Evolutionary conservation across 805 yeast species (phyloP).

Genomic region (Nakazawaea populi): DNA sequence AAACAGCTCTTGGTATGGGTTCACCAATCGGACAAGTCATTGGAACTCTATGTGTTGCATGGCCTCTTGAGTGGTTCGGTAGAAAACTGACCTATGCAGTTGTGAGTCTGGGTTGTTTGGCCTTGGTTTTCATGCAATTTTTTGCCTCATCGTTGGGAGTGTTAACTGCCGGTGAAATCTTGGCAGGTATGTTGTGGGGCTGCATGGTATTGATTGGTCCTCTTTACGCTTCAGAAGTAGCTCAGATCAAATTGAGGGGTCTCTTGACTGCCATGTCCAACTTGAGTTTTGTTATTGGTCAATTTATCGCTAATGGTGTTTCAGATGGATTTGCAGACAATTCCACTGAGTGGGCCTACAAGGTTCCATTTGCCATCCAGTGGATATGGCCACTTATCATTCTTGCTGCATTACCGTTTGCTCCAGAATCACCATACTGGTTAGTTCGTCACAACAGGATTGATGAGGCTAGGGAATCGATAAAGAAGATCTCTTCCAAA

Average conservation of each 20-base stretch:
- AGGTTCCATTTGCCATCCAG: constrained; percentile 52
- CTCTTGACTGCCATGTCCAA: constrained; percentile 44
- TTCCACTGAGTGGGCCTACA: constrained; percentile 32
- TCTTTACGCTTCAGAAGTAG: constrained; percentile 50
- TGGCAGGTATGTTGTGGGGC: constrained; percentile 49
- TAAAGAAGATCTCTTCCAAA: constrained; percentile 23
- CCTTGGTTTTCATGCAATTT: constrained; percentile 40
- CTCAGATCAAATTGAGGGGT: constrained; percentile 44
- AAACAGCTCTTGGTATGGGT: constrained; percentile 25
- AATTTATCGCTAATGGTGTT: constrained; percentile 48
- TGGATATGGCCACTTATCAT: constrained; percentile 55
- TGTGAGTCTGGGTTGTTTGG: constrained; percentile 24
- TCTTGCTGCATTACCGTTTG: constrained; percentile 31
- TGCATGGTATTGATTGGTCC: constrained; percentile 43
- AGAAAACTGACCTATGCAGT: constrained; percentile 32
- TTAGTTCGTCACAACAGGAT: constrained; percentile 34
- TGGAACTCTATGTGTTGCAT: constrained; percentile 40
- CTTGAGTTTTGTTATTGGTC: constrained; percentile 52
- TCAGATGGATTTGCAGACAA: constrained; percentile 27
- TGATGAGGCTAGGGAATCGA: constrained; percentile 36
- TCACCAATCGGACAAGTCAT: constrained; percentile 34
- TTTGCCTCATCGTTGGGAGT: constrained; percentile 35
- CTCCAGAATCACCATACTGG: constrained; percentile 61
- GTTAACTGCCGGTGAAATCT: constrained; percentile 33
- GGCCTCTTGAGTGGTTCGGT: constrained; percentile 39